A percentile compares a stretch with the other conserved stretches of the same genome.
Conservation (phyloP, 331 rosid genomes). For the Prunus yedoensis region DNA sequence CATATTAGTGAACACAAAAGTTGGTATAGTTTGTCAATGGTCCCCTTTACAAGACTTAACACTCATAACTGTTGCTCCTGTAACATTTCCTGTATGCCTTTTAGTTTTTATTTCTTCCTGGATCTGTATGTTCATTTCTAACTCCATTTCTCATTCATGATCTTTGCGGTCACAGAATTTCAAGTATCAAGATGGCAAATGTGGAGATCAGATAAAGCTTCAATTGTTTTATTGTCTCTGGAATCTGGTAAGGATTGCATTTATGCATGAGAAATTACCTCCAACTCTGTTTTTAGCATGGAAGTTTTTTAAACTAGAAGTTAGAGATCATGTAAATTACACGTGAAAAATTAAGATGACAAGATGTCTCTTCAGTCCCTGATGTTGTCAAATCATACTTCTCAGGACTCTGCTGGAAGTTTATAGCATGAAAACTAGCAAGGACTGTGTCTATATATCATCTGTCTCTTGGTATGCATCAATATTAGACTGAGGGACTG, state of each 20-base stretch:
- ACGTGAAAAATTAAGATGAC: too few relatives aligned
- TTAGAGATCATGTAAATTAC: background rate
- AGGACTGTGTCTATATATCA: too few relatives aligned
- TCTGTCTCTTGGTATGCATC: background rate
- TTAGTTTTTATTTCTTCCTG: background rate
- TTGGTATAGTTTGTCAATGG: background rate
- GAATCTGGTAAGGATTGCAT: constrained; percentile 35
- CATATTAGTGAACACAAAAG: background rate
- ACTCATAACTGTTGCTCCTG: background rate
- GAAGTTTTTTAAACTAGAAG: background rate
- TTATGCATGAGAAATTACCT: background rate
- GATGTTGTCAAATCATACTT: too few relatives aligned
- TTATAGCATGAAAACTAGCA: too few relatives aligned
- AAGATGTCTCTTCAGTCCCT: too few relatives aligned
- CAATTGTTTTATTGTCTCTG: constrained; percentile 22
- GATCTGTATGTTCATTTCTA: background rate
- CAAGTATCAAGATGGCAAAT: constrained; percentile 40
- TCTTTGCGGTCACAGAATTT: constrained; percentile 42
- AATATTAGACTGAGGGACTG: background rate
- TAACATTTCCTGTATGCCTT: background rate
- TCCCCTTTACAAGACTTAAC: background rate
- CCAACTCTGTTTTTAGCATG: constrained; percentile 3
- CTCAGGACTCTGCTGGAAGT: too few relatives aligned
- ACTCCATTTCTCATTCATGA: background rate
- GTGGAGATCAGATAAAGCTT: constrained; percentile 37